These are phyloP conservation scores for Hypoxylon sp. DNA, from an alignment of 2,329 filamentous ascomycete genomes.

Conservation along the genomic window DNA sequence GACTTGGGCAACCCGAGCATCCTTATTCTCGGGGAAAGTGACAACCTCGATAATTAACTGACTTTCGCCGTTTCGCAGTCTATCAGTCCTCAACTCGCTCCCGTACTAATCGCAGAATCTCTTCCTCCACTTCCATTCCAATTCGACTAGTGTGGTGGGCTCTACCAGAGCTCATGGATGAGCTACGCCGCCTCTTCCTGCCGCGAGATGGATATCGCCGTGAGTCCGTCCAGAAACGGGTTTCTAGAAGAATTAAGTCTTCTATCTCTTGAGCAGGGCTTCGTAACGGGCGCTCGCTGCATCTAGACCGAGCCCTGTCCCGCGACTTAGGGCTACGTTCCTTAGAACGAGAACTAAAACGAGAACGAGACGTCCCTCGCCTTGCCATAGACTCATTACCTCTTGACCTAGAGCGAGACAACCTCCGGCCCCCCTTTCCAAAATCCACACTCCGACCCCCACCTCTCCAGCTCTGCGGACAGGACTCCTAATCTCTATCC, in stretches of 20 bases:
- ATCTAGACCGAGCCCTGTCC: not conserved
- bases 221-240: not conserved
- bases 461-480: not conserved
- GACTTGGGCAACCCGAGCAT: not conserved
- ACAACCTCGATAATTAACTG: not conserved
- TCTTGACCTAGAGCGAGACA: not conserved
- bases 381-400: not conserved
- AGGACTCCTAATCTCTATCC: slow-evolving; percentile 31
- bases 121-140: not conserved
- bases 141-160: not conserved
- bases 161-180: not conserved
- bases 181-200: not conserved
- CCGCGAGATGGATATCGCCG: not conserved
- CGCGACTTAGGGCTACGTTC: not conserved
- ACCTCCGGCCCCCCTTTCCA: not conserved
- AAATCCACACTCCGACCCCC: not conserved
- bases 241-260: not conserved
- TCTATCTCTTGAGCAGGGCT: not conserved
- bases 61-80: not conserved
- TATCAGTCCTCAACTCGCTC: not conserved
- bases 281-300: not conserved
- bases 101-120: not conserved
- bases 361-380: not conserved
- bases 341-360: not conserved
- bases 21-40: not conserved